Evolutionary conservation across 2,329 filamentous ascomycete species (phyloP), one percentile per base, ranked within the genome.

Genomic region (Fusarium sp.): DNA sequence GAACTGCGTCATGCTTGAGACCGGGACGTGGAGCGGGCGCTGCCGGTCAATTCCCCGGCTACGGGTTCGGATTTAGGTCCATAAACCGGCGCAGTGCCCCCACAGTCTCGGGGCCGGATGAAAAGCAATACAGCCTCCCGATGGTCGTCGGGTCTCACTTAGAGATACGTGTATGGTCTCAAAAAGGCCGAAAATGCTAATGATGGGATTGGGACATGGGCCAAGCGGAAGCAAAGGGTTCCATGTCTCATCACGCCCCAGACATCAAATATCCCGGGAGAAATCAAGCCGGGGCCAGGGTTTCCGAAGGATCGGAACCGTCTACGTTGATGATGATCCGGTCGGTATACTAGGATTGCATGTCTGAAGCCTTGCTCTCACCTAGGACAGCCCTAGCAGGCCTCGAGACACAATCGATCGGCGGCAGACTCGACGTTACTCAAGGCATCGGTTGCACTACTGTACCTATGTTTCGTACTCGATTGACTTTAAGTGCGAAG

Each of bases 181-280:
- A 20, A 25, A 43, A 51, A 22, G 25, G 35, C 35, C 17, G 25
- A 39, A 22, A 37, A 49, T 35, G 52, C 37, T 35, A 51, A 30
- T 32, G 49, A 53, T 37, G 30, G 53, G 48, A 23, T 54, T 65
- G 46, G 20, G 19, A 46, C 44, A 54, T 30, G 35, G 45, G 33
- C 59, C 27, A 37, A 32, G 48, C 23, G 27, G 17, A 45, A 57
- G 54, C 40, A 44, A 62, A 49, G 44, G 45, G 25, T 44, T 56
- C 44, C 35, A 46, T 69, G 62, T 69, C 59, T 72, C 71, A 57
- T 55, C 43, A 22, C 62, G 56, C 33, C 52, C 33, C 52, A 33
- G 27, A 47, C 47, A 20, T 49, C 54, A 58, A 20, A 47, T 51
- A 19, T 49, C 56, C 58, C 47, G 55, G 45, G 40, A 49, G 44